phyloP scores from a whole-genome alignment of 768 basidiomycete species.

The Tubosaeta sp. region DNA sequence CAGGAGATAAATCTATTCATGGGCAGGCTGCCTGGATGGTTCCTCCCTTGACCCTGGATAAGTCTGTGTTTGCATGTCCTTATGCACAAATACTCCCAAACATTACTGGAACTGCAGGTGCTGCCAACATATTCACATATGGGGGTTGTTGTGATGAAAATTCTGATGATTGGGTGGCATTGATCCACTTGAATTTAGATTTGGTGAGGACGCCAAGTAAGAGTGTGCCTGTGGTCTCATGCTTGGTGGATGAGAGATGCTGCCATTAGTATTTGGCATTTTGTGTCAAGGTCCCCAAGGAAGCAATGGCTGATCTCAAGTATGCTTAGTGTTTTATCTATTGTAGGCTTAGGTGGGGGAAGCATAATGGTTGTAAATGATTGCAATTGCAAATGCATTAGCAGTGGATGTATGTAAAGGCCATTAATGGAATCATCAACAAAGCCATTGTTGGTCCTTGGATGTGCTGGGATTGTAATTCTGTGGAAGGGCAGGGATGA shows the following conservation, averaged over 20 bases:
- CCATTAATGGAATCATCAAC: no score
- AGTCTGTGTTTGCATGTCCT: constrained; percentile 22
- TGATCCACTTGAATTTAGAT: constrained; percentile 11
- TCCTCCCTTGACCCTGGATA: constrained; percentile 1
- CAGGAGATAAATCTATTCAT: constrained; percentile 10
- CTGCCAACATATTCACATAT: constrained; percentile 7
- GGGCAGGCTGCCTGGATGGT: constrained; percentile 9
- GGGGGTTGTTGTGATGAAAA: constrained; percentile 17
- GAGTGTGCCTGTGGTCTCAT: no score
- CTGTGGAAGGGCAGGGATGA: no score
- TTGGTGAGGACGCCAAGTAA: not conserved
- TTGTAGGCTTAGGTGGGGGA: no score
- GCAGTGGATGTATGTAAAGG: no score
- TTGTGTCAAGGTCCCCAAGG: constrained; percentile 16
- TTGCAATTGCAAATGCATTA: no score
- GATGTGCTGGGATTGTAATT: no score
- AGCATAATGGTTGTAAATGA: no score
- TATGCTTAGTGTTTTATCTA: constrained; percentile 21
- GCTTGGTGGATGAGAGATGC: no score
- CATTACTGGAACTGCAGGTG: constrained; percentile 40
- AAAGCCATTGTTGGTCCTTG: no score
- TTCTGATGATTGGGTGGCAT: constrained; percentile 20
- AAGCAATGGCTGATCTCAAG: constrained; percentile 25
- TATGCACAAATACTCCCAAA: constrained; percentile 51
- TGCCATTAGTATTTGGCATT: constrained; percentile 8